Evolutionary conservation across 257 asterid genomes (phyloP).

Genomic region (Echium plantagineum): DNA sequence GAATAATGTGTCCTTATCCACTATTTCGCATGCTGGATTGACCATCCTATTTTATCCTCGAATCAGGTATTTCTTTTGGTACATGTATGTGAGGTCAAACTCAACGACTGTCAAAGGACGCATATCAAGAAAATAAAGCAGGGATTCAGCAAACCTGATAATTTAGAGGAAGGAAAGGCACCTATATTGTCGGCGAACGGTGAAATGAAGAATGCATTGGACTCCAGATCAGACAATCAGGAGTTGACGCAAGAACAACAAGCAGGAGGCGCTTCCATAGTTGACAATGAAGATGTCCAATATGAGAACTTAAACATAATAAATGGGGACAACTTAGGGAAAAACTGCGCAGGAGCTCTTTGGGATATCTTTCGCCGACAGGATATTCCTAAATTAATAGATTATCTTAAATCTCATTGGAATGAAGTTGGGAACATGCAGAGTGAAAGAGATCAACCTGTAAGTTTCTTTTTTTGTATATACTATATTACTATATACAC

Average conservation of each 20-base stretch:
- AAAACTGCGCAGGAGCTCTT: constrained; percentile 54
- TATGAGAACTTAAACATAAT: constrained; percentile 22
- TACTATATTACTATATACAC: neutral
- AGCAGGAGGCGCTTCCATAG: constrained; percentile 23
- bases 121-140: constrained; percentile 26
- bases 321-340: constrained; percentile 19
- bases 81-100: constrained; percentile 43
- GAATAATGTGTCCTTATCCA: too few species aligned
- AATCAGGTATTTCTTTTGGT: constrained; percentile 79
- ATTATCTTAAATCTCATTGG: constrained; percentile 50
- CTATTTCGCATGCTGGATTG: neutral
- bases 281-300: constrained; percentile 21
- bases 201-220: constrained; percentile 24
- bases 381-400: constrained; percentile 65
- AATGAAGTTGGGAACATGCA: constrained; percentile 35
- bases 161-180: constrained; percentile 28
- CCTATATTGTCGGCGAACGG: constrained; percentile 34
- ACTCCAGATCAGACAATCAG: constrained; percentile 17
- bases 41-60: constrained; percentile 11
- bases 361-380: constrained; percentile 86
- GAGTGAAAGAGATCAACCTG: constrained; percentile 23
- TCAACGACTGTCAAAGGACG: constrained; percentile 29
- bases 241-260: constrained; percentile 26
- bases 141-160: constrained; percentile 26
- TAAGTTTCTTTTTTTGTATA: constrained; percentile 22